phyloP scores from a whole-genome alignment of 352 stramenopile species.

The Phytophthora parvispora region DNA sequence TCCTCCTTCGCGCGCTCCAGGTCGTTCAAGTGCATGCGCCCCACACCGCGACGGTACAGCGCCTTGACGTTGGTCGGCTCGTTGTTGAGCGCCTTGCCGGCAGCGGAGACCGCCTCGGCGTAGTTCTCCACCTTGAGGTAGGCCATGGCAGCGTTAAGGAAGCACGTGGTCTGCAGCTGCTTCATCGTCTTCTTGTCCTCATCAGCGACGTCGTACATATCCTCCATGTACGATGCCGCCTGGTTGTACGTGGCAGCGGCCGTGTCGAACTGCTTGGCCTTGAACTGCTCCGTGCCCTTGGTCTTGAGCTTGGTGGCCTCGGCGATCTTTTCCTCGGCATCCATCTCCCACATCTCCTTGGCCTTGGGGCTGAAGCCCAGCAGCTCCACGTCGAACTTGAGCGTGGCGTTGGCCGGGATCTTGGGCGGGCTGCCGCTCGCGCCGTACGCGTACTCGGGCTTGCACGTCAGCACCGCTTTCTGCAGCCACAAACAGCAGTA shows the following conservation, averaged over 20 bases:
- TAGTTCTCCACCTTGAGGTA: constrained; percentile 95
- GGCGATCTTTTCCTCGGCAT: constrained; percentile 83
- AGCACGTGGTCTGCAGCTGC: constrained; percentile 90
- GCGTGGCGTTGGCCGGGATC: constrained; percentile 94
- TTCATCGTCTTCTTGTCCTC: constrained; percentile 90
- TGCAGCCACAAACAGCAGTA: constrained; percentile 26
- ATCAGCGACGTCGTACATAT: constrained; percentile 89
- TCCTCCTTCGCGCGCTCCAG: constrained; percentile 91
- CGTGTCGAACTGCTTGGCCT: constrained; percentile 87
- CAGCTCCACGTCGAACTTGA: constrained; percentile 98
- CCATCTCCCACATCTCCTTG: constrained; percentile 96
- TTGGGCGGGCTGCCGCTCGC: constrained; percentile 92
- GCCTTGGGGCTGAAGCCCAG: constrained; percentile 95
- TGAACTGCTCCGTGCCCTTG: constrained; percentile 95
- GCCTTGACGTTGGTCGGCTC: constrained; percentile 88
- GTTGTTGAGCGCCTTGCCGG: constrained; percentile 87
- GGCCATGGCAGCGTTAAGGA: constrained; percentile 96
- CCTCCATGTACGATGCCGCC: constrained; percentile 86
- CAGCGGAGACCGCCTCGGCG: constrained; percentile 83
- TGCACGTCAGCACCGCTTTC: constrained; percentile 94
- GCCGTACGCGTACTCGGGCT: constrained; percentile 96
- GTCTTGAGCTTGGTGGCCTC: constrained; percentile 92
- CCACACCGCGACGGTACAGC: constrained; percentile 87
- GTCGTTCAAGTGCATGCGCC: constrained; percentile 87
- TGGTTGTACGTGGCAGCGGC: constrained; percentile 90